Evolutionary conservation across 441 rosid genomes (phyloP).

Genomic region (Brassica balearica): DNA sequence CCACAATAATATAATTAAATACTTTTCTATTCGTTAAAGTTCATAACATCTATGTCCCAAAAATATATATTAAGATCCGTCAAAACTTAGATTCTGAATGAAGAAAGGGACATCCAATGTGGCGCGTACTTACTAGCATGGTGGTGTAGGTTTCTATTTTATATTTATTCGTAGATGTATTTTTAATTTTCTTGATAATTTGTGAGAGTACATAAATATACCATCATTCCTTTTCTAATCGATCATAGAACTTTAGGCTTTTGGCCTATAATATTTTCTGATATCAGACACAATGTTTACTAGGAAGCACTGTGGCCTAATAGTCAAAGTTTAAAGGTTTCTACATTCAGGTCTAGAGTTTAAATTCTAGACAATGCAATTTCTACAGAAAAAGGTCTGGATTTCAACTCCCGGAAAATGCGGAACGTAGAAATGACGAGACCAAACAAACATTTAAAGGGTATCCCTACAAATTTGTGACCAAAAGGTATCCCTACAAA

Average conservation of each 20-base stretch:
- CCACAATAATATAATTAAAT: constrained; percentile 16
- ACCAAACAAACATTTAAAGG: no score
- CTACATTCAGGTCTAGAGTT: no score
- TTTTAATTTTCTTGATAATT: background rate
- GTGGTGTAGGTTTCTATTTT: constrained; percentile 8
- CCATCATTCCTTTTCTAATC: background rate
- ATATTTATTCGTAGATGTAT: background rate
- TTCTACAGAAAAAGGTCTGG: no score
- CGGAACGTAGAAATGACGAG: no score
- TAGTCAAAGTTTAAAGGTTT: no score
- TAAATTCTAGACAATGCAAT: no score
- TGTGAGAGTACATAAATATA: background rate
- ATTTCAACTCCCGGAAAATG: no score
- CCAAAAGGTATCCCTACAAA: no score
- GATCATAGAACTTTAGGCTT: background rate
- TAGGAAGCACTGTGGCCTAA: no score
- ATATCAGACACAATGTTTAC: background rate
- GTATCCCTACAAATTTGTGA: no score
- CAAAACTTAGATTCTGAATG: constrained; percentile 18
- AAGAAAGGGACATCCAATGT: constrained; percentile 14
- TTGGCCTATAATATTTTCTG: background rate
- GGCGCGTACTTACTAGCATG: constrained; percentile 8
- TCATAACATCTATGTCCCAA: constrained; percentile 11
- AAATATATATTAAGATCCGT: constrained; percentile 14
- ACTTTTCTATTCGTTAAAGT: constrained; percentile 4